Evolutionary conservation across 2,329 filamentous ascomycete genomes (phyloP), one percentile per base, ranked within the genome.

Genomic region (Aspergillus flavus): DNA sequence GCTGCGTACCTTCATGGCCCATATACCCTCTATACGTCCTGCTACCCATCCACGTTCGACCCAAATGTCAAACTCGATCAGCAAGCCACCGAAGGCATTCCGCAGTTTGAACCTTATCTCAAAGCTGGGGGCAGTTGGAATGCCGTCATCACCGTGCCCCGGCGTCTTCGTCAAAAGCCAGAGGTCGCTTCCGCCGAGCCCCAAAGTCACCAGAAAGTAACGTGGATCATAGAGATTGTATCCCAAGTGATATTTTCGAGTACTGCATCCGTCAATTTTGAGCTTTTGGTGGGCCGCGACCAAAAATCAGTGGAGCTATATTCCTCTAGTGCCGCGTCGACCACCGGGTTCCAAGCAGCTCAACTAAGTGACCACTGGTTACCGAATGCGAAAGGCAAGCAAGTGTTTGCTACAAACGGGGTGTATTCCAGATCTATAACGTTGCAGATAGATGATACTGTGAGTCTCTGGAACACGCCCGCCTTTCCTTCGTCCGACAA

Each of bases 1-100:
- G 95, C 95, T 59, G 95, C 95, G 61, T 99, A 97, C 76, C 90
- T 99, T 59, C 95, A 97, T 79, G 95, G 95, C 0, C 95, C 95
- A 1, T 99, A 99, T 76, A 96, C 90, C 0, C 85, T 98, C 43
- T 93, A 93, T 72, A 90, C 94, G 56, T 89, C 94, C 58, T 91
- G 93, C 28, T 96, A 96, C 72, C 93, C 94, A 0, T 85, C 91
- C 19, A 87, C 85, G 54, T 98, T 95, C 81, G 86, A 94, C 72
- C 93, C 94, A 2, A 93, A 97, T 78, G 82, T 85, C 68, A 93
- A 92, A 75, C 89, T 91, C 70, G 86, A 89, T 62, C 84, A 89
- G 58, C 85, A 90, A 1, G 86, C 88, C 58, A 83, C 84, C 58
- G 89, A 93, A 80, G 92, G 92, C 54, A 85, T 90, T 1, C 95